Percentiles rank a stretch among this genome's conserved stretches.
phyloP scores from a whole-genome alignment of 805 yeast genomes.

The Candida silvicultrix region DNA sequence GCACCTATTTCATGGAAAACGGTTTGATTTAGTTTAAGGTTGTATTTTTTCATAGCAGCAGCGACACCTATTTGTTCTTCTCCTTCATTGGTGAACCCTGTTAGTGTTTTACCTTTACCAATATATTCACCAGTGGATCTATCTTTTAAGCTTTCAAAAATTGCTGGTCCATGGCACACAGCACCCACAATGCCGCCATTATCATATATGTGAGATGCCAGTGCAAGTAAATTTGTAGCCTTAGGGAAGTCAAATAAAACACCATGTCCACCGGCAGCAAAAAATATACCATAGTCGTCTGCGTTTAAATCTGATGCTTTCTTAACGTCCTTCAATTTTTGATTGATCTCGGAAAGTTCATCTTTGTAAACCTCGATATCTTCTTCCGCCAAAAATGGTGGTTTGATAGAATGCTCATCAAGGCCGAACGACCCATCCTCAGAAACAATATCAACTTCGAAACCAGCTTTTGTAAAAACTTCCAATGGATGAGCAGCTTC shows the following conservation, averaged over 20 bases:
- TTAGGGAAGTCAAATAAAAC: conserved; percentile 51
- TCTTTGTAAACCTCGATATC: conserved; percentile 36
- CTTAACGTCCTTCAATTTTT: conserved; percentile 33
- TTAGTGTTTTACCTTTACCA: conserved; percentile 38
- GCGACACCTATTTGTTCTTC: conserved; percentile 29
- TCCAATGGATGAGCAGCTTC: conserved; percentile 59
- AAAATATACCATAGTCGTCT: conserved; percentile 45
- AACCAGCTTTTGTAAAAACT: conserved; percentile 40
- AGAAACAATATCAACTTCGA: conserved; percentile 48
- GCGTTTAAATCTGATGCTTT: conserved; percentile 43
- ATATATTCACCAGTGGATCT: conserved; percentile 34
- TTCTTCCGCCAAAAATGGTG: conserved; percentile 36
- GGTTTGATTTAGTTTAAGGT: conserved; percentile 32
- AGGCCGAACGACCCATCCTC: conserved; percentile 53
- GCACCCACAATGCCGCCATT: conserved; percentile 54
- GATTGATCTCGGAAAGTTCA: conserved; percentile 30
- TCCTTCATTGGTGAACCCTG: conserved; percentile 54
- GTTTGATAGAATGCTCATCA: conserved; percentile 47
- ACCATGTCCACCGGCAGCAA: conserved; percentile 66
- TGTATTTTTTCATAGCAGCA: conserved; percentile 18
- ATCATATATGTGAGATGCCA: conserved; percentile 41
- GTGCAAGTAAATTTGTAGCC: conserved; percentile 37
- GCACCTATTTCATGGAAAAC: conserved; percentile 36
- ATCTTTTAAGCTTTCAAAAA: conserved; percentile 44
- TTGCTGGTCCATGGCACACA: conserved; percentile 65